phyloP scores from a whole-genome alignment of 2,329 filamentous ascomycete genomes.

The Microsporum audouinii region DNA sequence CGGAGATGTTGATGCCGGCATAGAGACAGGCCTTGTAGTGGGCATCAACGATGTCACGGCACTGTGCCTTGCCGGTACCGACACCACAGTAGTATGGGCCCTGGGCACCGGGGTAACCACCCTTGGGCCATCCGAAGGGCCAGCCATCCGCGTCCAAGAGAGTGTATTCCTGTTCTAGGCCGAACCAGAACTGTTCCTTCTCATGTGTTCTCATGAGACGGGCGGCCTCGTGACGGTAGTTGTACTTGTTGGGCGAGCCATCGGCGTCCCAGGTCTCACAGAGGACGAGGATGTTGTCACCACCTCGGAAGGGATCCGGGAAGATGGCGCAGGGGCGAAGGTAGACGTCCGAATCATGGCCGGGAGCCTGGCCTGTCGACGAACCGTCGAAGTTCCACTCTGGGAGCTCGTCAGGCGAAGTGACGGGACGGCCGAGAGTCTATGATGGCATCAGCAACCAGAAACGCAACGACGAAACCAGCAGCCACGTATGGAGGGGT shows the following conservation, averaged over 20 bases:
- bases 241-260: slow-evolving; percentile 95
- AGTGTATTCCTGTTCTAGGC: slow-evolving; percentile 96
- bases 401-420: slow-evolving; percentile 52
- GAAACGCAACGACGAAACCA: neutral
- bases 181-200: slow-evolving; percentile 85
- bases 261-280: slow-evolving; percentile 90
- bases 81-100: slow-evolving; percentile 98
- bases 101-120: slow-evolving; percentile 83
- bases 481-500: neutral
- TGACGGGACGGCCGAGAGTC: slow-evolving; percentile 52
- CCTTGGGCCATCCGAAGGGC: slow-evolving; percentile 84
- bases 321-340: slow-evolving; percentile 80
- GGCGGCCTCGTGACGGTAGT: slow-evolving; percentile 84
- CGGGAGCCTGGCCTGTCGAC: slow-evolving; percentile 81
- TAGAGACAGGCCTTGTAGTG: slow-evolving; percentile 88
- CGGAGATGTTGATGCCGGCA: slow-evolving; percentile 83
- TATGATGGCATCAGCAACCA: slow-evolving; percentile 23
- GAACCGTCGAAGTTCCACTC: slow-evolving; percentile 83
- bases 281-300: slow-evolving; percentile 88
- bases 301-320: slow-evolving; percentile 81
- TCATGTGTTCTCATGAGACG: slow-evolving; percentile 83
- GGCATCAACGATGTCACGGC: slow-evolving; percentile 93
- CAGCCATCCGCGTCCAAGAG: slow-evolving; percentile 74
- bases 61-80: slow-evolving; percentile 90
- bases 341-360: slow-evolving; percentile 96